These are phyloP conservation scores for Paramecium bursaria DNA, from an alignment of 73 alveolate genomes.

Conservation along the genomic window DNA sequence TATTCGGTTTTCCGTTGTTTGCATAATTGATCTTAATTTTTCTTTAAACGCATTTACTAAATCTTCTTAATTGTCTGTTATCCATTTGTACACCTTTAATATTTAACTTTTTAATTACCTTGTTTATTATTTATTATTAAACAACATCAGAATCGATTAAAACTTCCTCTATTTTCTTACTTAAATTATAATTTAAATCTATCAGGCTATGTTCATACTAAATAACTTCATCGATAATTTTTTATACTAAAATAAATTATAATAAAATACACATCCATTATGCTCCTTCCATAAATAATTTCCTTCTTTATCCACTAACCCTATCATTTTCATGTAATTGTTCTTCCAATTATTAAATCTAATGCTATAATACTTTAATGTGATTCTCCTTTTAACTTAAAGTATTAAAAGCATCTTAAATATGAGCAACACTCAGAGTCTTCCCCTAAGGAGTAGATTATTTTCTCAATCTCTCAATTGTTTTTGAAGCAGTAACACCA, in stretches of 20 bases:
- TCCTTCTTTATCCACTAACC: background rate
- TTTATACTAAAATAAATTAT: background rate
- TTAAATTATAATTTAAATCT: slow-evolving; percentile 30
- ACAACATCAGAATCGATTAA: slow-evolving; percentile 14
- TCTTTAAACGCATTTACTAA: slow-evolving; percentile 36
- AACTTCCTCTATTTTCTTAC: slow-evolving; percentile 18
- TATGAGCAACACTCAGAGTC: background rate
- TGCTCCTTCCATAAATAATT: slow-evolving; percentile 53
- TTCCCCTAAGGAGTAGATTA: background rate
- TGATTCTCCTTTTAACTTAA: slow-evolving; percentile 1
- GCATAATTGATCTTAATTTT: slow-evolving; percentile 18
- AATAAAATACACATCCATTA: slow-evolving; percentile 41
- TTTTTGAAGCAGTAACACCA: background rate
- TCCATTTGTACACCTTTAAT: slow-evolving; percentile 41
- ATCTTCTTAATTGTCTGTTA: slow-evolving; percentile 44
- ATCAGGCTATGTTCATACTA: slow-evolving; percentile 23
- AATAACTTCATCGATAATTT: slow-evolving; percentile 45
- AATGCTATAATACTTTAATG: slow-evolving; percentile 8
- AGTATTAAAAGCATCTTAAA: slow-evolving; percentile 40
- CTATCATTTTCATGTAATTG: slow-evolving; percentile 29
- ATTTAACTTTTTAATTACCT: background rate
- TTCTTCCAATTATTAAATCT: slow-evolving; percentile 3
- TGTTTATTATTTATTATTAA: slow-evolving; percentile 40
- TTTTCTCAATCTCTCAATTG: slow-evolving; percentile 21
- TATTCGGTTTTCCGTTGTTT: slow-evolving; percentile 22